Conservation (phyloP, 768 basidiomycete species). For the Galerina sulciceps region DNA sequence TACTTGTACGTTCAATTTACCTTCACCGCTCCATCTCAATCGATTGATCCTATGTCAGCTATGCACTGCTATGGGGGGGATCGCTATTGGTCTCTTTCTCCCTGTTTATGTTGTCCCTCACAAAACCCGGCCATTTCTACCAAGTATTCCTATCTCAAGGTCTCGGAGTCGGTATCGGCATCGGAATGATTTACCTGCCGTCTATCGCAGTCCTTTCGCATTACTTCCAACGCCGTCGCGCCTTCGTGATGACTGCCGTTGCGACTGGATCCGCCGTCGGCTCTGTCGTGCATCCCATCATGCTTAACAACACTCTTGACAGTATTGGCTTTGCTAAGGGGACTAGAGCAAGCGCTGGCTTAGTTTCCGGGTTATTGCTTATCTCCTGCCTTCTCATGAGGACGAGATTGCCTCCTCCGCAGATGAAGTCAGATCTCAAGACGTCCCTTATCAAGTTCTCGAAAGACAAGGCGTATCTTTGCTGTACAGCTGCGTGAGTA, state of each 20-base stretch:
- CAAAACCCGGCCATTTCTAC: constrained; percentile 12
- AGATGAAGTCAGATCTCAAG: neutral
- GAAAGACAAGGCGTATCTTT: constrained; percentile 13
- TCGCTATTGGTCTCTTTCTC: constrained; percentile 8
- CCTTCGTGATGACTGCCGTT: constrained; percentile 7
- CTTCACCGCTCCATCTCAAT: neutral
- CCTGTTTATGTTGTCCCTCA: constrained; percentile 14
- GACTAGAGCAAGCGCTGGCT: constrained; percentile 7
- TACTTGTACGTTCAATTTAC: constrained; percentile 4
- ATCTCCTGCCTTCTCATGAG: constrained; percentile 7
- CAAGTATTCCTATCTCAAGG: constrained; percentile 13
- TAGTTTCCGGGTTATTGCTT: constrained; percentile 7
- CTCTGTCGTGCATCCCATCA: constrained; percentile 12
- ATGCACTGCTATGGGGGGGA: constrained; percentile 10
- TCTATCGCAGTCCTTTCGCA: constrained; percentile 11
- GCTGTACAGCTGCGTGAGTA: constrained; percentile 8
- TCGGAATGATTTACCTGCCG: constrained; percentile 16
- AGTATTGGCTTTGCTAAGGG: constrained; percentile 9
- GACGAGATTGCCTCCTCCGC: constrained; percentile 10
- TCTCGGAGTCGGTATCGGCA: constrained; percentile 6
- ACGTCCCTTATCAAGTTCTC: constrained; percentile 9
- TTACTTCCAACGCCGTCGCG: constrained; percentile 11
- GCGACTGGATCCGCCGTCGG: constrained; percentile 12
- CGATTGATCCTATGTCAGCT: neutral
- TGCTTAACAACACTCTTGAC: constrained; percentile 12